phyloP scores from a whole-genome alignment of 345 rosid genomes.

The Camelina neglecta region DNA sequence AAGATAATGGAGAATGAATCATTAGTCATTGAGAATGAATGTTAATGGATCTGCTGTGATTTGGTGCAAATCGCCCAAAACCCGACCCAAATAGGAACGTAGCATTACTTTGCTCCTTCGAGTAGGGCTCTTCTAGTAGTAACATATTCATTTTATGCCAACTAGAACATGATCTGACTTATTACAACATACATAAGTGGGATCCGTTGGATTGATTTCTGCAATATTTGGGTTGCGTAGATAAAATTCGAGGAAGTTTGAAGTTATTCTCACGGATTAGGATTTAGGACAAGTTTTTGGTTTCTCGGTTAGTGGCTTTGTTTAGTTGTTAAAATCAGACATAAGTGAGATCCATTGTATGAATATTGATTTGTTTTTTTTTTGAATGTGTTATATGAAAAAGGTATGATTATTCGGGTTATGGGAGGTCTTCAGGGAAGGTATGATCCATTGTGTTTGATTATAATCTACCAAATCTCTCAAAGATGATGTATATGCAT shows the following conservation, averaged over 20 bases:
- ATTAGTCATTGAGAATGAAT: not conserved
- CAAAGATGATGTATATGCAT: not conserved
- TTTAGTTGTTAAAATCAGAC: not conserved
- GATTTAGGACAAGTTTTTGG: too few species aligned
- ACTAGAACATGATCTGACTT: too few species aligned
- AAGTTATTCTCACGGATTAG: too few species aligned
- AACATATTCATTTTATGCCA: too few species aligned
- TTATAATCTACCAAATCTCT: not conserved
- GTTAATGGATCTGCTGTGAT: not conserved
- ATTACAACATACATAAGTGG: not conserved
- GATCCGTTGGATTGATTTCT: not conserved
- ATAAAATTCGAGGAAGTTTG: not conserved
- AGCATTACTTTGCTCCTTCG: too few species aligned
- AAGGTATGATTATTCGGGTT: constrained; percentile 95
- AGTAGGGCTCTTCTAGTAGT: too few species aligned
- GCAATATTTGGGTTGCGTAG: not conserved
- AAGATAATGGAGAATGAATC: not conserved
- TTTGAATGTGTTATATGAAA: not conserved
- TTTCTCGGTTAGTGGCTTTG: too few species aligned
- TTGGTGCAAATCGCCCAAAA: too few species aligned
- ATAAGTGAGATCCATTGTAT: not conserved
- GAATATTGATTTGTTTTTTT: constrained; percentile 2
- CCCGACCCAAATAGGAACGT: too few species aligned
- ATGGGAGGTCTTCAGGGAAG: constrained; percentile 89
- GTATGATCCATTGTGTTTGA: constrained; percentile 44